Evolutionary conservation across 78 protist species (phyloP).

Genomic region (Mastigamoeba balamuthi): DNA sequence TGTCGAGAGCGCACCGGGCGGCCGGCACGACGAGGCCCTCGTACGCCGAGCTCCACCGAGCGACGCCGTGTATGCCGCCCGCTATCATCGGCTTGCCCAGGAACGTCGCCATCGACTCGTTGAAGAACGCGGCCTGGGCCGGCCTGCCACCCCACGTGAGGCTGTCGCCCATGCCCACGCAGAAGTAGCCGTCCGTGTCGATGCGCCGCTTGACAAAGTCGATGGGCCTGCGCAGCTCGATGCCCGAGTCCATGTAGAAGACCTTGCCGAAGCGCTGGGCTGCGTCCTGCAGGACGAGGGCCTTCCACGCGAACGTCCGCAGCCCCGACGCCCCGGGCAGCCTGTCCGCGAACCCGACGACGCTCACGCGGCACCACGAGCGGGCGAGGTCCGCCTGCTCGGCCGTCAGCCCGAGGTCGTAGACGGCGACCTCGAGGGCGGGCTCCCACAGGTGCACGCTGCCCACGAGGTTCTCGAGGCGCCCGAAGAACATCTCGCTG

Average conservation of each 20-base stretch:
- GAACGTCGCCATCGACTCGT: background rate
- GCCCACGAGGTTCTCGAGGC: background rate
- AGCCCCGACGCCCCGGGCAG: background rate
- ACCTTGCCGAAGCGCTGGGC: background rate
- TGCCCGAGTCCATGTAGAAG: background rate
- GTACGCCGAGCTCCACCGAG: background rate
- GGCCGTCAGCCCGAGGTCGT: background rate
- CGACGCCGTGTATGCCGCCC: background rate
- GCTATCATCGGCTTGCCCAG: background rate
- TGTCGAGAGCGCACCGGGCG: background rate
- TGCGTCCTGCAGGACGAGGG: background rate
- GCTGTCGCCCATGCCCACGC: background rate
- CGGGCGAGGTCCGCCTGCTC: background rate
- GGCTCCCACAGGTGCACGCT: background rate
- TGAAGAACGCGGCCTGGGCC: background rate
- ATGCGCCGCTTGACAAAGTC: background rate
- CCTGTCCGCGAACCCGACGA: background rate
- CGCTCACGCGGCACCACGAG: background rate
- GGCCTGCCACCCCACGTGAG: background rate
- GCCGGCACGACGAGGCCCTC: background rate
- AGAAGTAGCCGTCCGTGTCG: background rate
- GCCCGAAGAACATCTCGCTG: background rate
- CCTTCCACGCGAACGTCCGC: background rate
- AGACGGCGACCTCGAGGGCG: background rate
- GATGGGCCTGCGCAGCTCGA: background rate